phyloP scores from a whole-genome alignment of 2,329 filamentous ascomycete species.

The Calcarisporium arbuscula region DNA sequence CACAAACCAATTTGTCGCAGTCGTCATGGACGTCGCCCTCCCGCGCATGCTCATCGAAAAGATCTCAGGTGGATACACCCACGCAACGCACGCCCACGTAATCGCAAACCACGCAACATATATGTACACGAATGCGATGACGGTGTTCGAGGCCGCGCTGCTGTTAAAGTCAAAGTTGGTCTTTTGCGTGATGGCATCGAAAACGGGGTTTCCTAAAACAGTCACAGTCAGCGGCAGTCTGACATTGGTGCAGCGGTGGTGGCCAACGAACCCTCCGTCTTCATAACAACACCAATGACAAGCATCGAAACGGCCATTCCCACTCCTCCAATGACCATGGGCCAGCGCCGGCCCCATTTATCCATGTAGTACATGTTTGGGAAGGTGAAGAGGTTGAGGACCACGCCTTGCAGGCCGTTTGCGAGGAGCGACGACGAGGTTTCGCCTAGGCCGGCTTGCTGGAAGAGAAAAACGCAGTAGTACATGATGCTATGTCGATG shows the following conservation, averaged over 20 bases:
- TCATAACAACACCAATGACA: constrained; percentile 10
- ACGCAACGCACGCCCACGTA: constrained; percentile 53
- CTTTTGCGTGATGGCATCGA: constrained; percentile 7
- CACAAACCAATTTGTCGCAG: constrained; percentile 10
- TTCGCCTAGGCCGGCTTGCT: constrained; percentile 8
- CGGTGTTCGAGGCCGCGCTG: constrained; percentile 45
- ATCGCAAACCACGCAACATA: constrained; percentile 54
- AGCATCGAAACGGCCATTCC: constrained; percentile 11
- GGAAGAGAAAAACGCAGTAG: constrained; percentile 10
- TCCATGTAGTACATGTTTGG: constrained; percentile 12
- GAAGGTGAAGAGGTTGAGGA: constrained; percentile 10
- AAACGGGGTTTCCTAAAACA: constrained; percentile 7
- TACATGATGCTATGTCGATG: constrained; percentile 9
- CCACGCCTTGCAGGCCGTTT: constrained; percentile 9
- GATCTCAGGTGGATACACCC: constrained; percentile 54
- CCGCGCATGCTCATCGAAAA: constrained; percentile 29
- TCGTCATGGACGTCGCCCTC: constrained; percentile 9
- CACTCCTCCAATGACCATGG: constrained; percentile 9
- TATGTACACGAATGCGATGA: constrained; percentile 57
- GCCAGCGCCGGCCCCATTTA: constrained; percentile 9
- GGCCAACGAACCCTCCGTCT: constrained; percentile 5
- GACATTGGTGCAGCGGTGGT: too few relatives aligned
- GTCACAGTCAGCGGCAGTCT: neutral
- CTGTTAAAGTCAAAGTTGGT: constrained; percentile 27
- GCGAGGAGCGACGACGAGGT: constrained; percentile 9